These are phyloP conservation scores for Saccharomyces hybrid DNA, from an alignment of 1,139 yeast species.

Conservation along the genomic window DNA sequence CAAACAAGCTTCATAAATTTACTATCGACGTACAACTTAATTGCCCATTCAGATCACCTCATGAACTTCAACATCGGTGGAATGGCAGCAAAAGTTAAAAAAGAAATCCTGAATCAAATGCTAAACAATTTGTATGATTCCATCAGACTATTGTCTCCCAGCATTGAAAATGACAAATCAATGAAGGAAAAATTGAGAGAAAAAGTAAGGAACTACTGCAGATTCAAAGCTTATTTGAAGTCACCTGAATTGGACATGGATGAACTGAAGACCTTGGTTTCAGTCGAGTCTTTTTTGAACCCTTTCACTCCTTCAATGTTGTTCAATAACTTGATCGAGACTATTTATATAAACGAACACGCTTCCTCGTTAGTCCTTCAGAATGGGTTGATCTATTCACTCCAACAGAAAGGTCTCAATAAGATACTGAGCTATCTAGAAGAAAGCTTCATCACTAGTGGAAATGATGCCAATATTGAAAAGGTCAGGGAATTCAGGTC, in stretches of 20 bases:
- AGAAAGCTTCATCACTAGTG: slow-evolving; percentile 10
- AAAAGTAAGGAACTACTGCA: slow-evolving; percentile 22
- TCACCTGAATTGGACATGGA: slow-evolving; percentile 14
- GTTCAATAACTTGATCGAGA: slow-evolving; percentile 29
- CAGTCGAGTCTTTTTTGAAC: slow-evolving; percentile 20
- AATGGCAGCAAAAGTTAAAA: slow-evolving; percentile 11
- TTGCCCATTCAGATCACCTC: slow-evolving; percentile 8
- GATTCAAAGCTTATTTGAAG: slow-evolving; percentile 23
- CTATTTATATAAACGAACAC: slow-evolving; percentile 21
- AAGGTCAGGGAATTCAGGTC: slow-evolving; percentile 15
- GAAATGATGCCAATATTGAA: slow-evolving; percentile 11
- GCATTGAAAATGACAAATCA: slow-evolving; percentile 4
- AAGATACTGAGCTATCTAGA: slow-evolving; percentile 15
- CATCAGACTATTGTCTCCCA: slow-evolving; percentile 13
- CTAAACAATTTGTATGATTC: slow-evolving; percentile 26
- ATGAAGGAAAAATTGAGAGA: slow-evolving; percentile 7
- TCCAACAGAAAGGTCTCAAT: slow-evolving; percentile 11
- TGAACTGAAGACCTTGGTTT: slow-evolving; percentile 19
- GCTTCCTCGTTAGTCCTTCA: slow-evolving; percentile 14
- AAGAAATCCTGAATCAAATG: slow-evolving; percentile 25
- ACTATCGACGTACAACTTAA: slow-evolving; percentile 17
- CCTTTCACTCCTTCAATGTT: slow-evolving; percentile 20
- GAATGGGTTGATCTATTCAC: slow-evolving; percentile 19
- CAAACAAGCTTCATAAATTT: slow-evolving; percentile 18
- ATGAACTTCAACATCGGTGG: slow-evolving; percentile 5